phyloP scores from a whole-genome alignment of 2,329 filamentous ascomycete genomes.

The Fusarium anthophilum region DNA sequence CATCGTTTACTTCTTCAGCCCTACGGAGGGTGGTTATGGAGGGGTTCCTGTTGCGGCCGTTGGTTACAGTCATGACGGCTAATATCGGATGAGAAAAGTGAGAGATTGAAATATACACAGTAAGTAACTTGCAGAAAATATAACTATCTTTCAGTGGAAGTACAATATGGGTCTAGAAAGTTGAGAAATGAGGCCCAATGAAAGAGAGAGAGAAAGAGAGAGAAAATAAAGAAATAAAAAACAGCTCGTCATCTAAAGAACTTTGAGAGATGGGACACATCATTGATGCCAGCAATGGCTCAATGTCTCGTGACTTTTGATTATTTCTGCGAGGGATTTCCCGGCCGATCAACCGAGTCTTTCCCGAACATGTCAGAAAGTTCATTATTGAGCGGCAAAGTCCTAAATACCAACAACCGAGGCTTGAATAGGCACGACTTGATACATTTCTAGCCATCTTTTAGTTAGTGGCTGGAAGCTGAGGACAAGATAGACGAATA shows the following conservation, averaged over 20 bases:
- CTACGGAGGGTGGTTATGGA: constrained; percentile 41
- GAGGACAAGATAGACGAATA: neutral
- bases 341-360: constrained; percentile 41
- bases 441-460: neutral
- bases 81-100: constrained; percentile 7
- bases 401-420: neutral
- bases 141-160: neutral
- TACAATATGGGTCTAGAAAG: neutral
- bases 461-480: neutral
- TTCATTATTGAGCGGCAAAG: neutral
- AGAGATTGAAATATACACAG: neutral
- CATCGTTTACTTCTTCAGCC: constrained; percentile 47
- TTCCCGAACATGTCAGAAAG: constrained; percentile 28
- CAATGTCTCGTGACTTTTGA: constrained; percentile 40
- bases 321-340: constrained; percentile 25
- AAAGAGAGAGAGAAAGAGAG: neutral
- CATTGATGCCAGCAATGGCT: constrained; percentile 13
- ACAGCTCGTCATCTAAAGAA: constrained; percentile 12
- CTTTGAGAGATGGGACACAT: constrained; percentile 31
- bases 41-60: constrained; percentile 36
- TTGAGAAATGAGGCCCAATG: neutral
- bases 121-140: neutral
- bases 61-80: constrained; percentile 41
- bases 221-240: neutral
- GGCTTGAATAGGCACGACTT: neutral